phyloP scores from a whole-genome alignment of 371 early-diverging fungal genomes.

The Mucor piriformis region DNA sequence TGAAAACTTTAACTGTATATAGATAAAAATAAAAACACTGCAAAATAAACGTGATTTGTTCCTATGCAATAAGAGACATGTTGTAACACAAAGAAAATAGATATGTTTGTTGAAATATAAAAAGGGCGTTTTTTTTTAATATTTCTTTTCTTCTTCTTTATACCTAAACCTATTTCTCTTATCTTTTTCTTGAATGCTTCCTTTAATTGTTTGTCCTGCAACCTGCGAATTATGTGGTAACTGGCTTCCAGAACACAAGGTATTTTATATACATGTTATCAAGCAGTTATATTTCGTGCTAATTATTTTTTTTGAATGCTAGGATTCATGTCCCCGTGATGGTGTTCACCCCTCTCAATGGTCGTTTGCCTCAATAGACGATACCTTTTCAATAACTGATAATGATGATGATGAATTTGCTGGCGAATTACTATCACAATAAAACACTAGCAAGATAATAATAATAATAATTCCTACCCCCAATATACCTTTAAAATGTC shows the following conservation, averaged over 20 bases:
- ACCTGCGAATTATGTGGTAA: constrained; percentile 44
- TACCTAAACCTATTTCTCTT: background rate
- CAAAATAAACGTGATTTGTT: background rate
- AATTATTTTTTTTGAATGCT: background rate
- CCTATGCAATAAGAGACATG: background rate
- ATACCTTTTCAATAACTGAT: background rate
- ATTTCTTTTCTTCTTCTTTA: constrained; percentile 8
- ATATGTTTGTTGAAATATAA: background rate
- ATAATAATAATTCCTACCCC: no score
- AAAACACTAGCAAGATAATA: background rate
- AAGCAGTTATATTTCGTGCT: background rate
- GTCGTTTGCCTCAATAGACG: constrained; percentile 1
- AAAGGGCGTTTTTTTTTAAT: constrained; percentile 1
- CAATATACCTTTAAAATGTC: no score
- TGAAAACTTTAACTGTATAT: background rate
- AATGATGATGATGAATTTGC: background rate
- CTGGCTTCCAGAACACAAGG: constrained; percentile 36
- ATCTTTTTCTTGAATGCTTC: constrained; percentile 5
- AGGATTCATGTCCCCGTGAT: constrained; percentile 29
- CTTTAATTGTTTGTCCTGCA: constrained; percentile 23
- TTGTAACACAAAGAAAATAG: background rate
- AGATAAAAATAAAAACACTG: background rate
- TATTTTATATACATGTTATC: constrained; percentile 5
- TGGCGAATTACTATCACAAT: background rate
- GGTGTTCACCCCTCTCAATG: constrained; percentile 38